Evolutionary conservation across 371 early-diverging fungal species (phyloP), one percentile per base, ranked within the genome.

Genomic region (Mortierella sp.): DNA sequence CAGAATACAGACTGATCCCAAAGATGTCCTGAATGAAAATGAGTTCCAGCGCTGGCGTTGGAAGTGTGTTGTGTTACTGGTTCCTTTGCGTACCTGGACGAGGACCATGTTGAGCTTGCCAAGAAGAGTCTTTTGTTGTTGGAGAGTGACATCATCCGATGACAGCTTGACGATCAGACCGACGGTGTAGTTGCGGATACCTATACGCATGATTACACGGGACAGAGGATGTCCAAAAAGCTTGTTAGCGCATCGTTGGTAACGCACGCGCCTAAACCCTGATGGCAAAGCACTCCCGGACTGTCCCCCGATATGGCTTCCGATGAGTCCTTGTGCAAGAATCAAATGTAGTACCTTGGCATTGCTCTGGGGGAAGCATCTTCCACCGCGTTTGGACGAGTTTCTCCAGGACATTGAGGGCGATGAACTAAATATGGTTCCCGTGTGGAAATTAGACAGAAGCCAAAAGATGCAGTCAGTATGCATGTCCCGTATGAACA

Each of bases 311-410:
- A 71, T 71, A 46, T 40, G 40, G 73, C 75, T 21, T 73, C 40
- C 64, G 43, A 28, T 75, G 28, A 69, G 4, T 37, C 48, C 50
- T 53, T 26, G 74, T 64, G 46, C 37, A 8, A 0, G 67, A 37
- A 78, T n/a, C 34, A 43, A 11, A 82, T 69, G 82, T 73, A 57
- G 87, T 92, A 93, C 99, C 98, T 79, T 94, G 93, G 80, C 97
- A 93, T 81, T 99, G 98, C 50, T 95, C 96, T 21, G 90, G 91
- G 51, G 97, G 96, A 59, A 99, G 93, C 14, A 97, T 92, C 86
- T 97, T 97, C 99, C 99, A 99, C 90, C 97, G 93, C 21, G 97
- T 97, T 89, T 98, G 98, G 78, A 99, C 95, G 34, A 98, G 94
- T 83, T 96, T 96, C 87, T 99, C 99, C 73, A 99, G 90, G 40